phyloP scores from a whole-genome alignment of 306 rosid genomes.

The Herpetospermum pedunculosum region DNA sequence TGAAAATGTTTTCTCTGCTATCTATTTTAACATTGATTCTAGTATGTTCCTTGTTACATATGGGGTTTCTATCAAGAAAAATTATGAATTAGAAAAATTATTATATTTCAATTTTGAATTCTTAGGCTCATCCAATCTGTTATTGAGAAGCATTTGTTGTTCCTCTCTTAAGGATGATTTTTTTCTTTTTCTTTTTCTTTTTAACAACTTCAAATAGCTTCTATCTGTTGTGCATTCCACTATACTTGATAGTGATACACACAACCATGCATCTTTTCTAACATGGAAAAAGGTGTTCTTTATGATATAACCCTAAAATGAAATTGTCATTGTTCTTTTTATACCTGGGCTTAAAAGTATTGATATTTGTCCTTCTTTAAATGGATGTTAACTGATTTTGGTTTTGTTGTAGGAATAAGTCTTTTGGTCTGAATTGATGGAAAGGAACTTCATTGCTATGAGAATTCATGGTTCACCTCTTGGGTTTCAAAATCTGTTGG shows the following conservation, averaged over 20 bases:
- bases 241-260: not conserved
- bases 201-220: not conserved
- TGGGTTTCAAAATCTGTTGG: slow-evolving; percentile 5
- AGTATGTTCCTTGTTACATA: not conserved
- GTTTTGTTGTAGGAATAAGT: slow-evolving; percentile 1
- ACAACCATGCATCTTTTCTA: not conserved
- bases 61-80: not conserved
- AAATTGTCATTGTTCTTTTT: not conserved
- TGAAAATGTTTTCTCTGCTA: not conserved
- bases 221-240: too few species aligned
- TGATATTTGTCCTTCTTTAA: not conserved
- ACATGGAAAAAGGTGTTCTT: not conserved
- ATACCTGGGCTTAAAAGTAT: not conserved
- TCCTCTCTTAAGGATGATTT: not conserved
- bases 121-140: not conserved
- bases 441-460: slow-evolving; percentile 8
- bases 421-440: slow-evolving; percentile 14
- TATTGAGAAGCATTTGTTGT: not conserved
- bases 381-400: not conserved
- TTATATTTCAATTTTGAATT: not conserved
- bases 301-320: not conserved
- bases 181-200: not conserved
- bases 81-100: not conserved
- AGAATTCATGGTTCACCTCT: slow-evolving; percentile 11
- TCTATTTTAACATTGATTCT: not conserved